Conservation (phyloP, 768 basidiomycete genomes). For the Auriscalpium vulgare region DNA sequence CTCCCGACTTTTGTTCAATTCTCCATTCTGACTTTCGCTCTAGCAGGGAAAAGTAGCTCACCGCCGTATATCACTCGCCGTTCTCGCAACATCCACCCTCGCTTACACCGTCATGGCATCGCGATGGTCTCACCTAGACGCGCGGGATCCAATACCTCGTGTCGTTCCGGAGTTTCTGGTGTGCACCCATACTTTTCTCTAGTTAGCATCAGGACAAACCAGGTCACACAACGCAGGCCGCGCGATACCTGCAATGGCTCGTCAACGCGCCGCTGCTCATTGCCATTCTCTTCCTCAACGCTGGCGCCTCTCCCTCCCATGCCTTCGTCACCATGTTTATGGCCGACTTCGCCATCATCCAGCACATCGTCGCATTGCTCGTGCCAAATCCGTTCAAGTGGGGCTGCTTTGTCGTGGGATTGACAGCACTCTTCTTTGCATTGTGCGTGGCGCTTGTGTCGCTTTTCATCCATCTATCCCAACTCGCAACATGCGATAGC, state of each 20-base stretch:
- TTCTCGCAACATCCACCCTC: not conserved
- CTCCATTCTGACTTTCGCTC: not conserved
- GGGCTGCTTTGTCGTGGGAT: conserved; percentile 41
- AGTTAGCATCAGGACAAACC: not conserved
- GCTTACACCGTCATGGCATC: not conserved
- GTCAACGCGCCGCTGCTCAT: conserved; percentile 45
- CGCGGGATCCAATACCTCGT: not conserved
- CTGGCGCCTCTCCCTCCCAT: conserved; percentile 37
- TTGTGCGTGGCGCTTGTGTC: not conserved
- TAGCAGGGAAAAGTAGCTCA: not conserved
- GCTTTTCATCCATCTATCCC: not conserved
- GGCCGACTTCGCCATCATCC: conserved; percentile 35
- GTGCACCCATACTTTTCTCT: not conserved
- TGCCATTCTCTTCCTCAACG: conserved; percentile 36
- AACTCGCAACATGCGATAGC: not conserved
- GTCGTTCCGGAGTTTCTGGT: not conserved
- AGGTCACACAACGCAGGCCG: conserved; percentile 26
- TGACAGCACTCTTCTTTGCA: conserved; percentile 34
- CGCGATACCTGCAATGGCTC: conserved; percentile 45
- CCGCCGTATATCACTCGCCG: not conserved
- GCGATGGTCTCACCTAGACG: not conserved
- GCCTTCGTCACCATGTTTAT: conserved; percentile 39
- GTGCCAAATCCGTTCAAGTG: conserved; percentile 43
- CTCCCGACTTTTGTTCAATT: not conserved
- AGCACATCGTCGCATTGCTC: conserved; percentile 40